phyloP scores from a whole-genome alignment of 129 eudicot species.

The Scalesia atractyloides region DNA sequence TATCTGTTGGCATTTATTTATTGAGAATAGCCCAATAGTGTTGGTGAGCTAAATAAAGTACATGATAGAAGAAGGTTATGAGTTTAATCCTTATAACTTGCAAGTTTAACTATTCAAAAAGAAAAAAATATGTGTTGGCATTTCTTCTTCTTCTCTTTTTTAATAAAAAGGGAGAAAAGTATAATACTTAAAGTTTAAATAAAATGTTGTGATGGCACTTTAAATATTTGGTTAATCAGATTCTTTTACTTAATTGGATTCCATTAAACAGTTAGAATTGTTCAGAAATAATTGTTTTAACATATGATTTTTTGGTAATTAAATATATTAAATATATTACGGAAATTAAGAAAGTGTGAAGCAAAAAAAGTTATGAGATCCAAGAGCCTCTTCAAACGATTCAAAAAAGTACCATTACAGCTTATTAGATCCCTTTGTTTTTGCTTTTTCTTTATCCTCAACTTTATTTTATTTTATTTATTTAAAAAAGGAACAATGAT shows the following conservation, averaged over 20 bases:
- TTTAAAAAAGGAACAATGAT: constrained; percentile 27
- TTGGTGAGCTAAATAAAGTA: no score
- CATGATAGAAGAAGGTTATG: no score
- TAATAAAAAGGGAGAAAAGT: background rate
- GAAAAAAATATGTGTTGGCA: background rate
- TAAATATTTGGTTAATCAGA: background rate
- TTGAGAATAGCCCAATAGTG: no score
- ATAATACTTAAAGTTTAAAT: background rate
- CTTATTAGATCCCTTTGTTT: constrained; percentile 37
- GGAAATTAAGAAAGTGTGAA: constrained; percentile 20
- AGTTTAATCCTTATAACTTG: no score
- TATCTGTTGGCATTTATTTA: background rate
- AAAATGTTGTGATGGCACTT: background rate
- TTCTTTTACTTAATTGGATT: background rate
- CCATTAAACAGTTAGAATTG: background rate
- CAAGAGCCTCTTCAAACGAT: constrained; percentile 37
- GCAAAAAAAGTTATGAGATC: constrained; percentile 29
- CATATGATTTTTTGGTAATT: background rate
- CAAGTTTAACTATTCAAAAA: no score
- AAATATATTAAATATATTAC: background rate
- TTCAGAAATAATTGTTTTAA: background rate
- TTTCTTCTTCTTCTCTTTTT: background rate
- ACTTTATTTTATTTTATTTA: constrained; percentile 29
- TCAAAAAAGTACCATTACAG: constrained; percentile 35
- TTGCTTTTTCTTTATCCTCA: constrained; percentile 32